Conservation (phyloP, 805 yeast species). For the Pichia exigua region DNA sequence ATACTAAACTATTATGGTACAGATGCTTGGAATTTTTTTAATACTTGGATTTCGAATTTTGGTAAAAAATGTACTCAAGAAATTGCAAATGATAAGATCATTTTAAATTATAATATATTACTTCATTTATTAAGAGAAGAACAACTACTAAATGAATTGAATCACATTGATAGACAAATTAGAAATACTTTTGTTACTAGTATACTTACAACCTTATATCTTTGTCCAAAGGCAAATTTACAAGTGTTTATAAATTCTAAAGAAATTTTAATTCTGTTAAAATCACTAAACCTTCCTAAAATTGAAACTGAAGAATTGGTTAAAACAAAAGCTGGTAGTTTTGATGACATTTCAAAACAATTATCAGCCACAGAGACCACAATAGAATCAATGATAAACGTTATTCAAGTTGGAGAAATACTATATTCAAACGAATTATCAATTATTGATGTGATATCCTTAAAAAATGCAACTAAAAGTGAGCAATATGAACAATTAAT, state of each 20-base stretch:
- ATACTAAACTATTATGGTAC: slow-evolving; percentile 10
- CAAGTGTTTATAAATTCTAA: slow-evolving; percentile 21
- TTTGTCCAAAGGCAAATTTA: slow-evolving; percentile 21
- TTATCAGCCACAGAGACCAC: slow-evolving; percentile 5
- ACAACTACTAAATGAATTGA: slow-evolving; percentile 10
- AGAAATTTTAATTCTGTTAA: slow-evolving; percentile 18
- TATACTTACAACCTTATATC: slow-evolving; percentile 17
- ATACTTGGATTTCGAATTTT: slow-evolving; percentile 15
- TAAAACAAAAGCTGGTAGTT: not conserved
- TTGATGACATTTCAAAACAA: slow-evolving; percentile 5
- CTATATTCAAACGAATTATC: slow-evolving; percentile 22
- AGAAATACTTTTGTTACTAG: slow-evolving; percentile 14
- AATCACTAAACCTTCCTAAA: slow-evolving; percentile 8
- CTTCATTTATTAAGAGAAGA: slow-evolving; percentile 20
- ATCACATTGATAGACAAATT: not conserved
- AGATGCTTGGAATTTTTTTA: slow-evolving; percentile 14
- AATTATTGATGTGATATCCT: slow-evolving; percentile 17
- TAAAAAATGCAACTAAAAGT: slow-evolving; percentile 13
- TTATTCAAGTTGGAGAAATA: slow-evolving; percentile 25
- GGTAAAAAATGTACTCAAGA: slow-evolving; percentile 11
- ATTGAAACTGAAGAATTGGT: not conserved
- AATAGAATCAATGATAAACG: slow-evolving; percentile 14
- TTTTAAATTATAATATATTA: slow-evolving; percentile 8
- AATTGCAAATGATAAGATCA: slow-evolving; percentile 6
- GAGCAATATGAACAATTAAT: slow-evolving; percentile 21